phyloP scores from a whole-genome alignment of 371 early-diverging fungal genomes.

The Mucor saturninus region DNA sequence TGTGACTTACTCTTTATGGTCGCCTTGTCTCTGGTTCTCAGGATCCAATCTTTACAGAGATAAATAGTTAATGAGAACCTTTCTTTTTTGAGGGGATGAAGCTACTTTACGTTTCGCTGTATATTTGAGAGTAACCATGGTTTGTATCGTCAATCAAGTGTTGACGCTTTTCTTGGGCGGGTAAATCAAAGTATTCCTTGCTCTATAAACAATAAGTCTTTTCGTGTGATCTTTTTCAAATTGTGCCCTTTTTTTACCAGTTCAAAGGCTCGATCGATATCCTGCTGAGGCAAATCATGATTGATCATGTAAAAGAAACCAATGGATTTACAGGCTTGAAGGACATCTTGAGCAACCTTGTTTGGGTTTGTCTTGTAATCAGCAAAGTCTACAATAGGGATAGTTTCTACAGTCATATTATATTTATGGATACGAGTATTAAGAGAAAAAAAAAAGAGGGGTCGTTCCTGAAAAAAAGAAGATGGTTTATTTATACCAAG shows the following conservation, averaged over 20 bases:
- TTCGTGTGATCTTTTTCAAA: neutral
- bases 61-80: neutral
- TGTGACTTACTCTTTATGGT: conserved; percentile 65
- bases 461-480: neutral
- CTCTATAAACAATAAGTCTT: conserved; percentile 16
- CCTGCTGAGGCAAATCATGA: conserved; percentile 52
- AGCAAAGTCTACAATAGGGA: conserved; percentile 34
- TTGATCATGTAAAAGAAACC: conserved; percentile 71
- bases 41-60: conserved; percentile 51
- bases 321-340: conserved; percentile 60
- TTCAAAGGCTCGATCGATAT: conserved; percentile 60
- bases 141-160: conserved; percentile 41
- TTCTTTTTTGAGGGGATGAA: neutral
- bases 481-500: too few species aligned
- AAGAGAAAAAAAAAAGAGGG: conserved; percentile 5
- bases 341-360: conserved; percentile 35
- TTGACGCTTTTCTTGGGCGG: conserved; percentile 42
- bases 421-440: neutral
- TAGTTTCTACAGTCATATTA: conserved; percentile 19
- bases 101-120: conserved; percentile 43
- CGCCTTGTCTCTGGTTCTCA: conserved; percentile 59
- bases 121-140: conserved; percentile 49
- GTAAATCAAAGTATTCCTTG: conserved; percentile 54
- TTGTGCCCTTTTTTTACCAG: conserved; percentile 22
- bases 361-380: conserved; percentile 25